Evolutionary conservation across 139 green algal genomes (phyloP).

Genomic region (Dunaliella sp.): DNA sequence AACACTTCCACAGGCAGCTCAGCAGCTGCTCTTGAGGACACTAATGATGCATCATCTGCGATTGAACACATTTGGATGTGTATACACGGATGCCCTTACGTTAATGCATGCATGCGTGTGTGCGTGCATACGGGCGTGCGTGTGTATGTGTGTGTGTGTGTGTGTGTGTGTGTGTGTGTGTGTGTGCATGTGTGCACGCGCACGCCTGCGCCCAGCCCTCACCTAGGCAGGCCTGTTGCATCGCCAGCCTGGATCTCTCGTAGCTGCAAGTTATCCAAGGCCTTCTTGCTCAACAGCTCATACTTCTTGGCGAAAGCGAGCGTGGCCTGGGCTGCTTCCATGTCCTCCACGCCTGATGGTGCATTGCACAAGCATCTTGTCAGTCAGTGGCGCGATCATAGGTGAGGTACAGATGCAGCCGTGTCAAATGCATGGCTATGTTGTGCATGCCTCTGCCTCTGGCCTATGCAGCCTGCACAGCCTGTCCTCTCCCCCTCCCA

Average conservation of each 20-base stretch:
- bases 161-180: not conserved
- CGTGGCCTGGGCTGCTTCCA: not conserved
- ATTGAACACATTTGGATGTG: too few species aligned
- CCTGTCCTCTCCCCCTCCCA: too few species aligned
- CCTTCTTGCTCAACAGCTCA: not conserved
- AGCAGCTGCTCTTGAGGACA: too few species aligned
- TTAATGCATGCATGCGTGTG: too few species aligned
- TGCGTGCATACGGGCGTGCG: too few species aligned
- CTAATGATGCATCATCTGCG: too few species aligned
- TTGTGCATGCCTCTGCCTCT: not conserved
- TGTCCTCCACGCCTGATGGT: not conserved
- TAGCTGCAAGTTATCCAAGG: not conserved
- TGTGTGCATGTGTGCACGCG: slow-evolving; percentile 4
- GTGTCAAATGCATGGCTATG: not conserved
- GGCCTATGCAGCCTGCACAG: not conserved
- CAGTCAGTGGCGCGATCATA: not conserved
- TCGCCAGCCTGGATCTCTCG: not conserved
- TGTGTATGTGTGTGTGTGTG: too few species aligned
- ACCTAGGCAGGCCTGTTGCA: not conserved
- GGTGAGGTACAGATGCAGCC: not conserved
- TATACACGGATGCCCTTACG: too few species aligned
- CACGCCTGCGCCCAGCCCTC: too few species aligned
- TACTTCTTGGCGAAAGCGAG: slow-evolving; percentile 12
- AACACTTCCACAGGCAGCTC: too few species aligned
- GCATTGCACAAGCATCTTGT: not conserved